Percentiles rank a stretch among this genome's conserved stretches.
Conservation (phyloP, 2,329 filamentous ascomycete genomes). For the Penicillium hordei region DNA sequence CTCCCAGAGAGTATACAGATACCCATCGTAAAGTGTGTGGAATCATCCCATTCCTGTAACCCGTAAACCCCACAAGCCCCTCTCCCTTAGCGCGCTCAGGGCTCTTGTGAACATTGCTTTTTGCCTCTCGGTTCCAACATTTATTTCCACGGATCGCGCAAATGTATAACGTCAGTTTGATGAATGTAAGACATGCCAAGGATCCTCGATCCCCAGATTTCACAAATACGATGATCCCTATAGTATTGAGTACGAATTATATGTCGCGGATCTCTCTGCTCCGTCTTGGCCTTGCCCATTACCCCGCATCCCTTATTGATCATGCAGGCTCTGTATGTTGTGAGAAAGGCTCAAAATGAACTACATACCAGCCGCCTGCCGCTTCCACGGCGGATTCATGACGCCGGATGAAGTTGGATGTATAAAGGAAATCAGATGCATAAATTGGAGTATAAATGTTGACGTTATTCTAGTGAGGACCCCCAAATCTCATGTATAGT, state of each 20-base stretch:
- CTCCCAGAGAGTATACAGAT: too few relatives aligned
- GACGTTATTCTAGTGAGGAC: background rate
- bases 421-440: background rate
- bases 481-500: background rate
- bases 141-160: background rate
- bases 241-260: background rate
- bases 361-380: background rate
- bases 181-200: background rate
- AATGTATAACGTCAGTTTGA: background rate
- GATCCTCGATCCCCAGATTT: background rate
- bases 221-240: background rate
- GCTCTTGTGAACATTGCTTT: background rate
- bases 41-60: too few relatives aligned
- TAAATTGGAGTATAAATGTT: too few relatives aligned
- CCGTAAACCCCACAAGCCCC: too few relatives aligned
- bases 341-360: background rate
- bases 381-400: background rate
- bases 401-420: too few relatives aligned
- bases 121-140: background rate
- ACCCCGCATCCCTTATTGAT: background rate
- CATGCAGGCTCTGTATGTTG: background rate
- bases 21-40: too few relatives aligned
- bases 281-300: background rate
- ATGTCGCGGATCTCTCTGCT: slow-evolving; percentile 1
- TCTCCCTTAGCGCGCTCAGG: too few relatives aligned